phyloP scores from a whole-genome alignment of 805 yeast species.

The Kluyveromyces wickerhamii region DNA sequence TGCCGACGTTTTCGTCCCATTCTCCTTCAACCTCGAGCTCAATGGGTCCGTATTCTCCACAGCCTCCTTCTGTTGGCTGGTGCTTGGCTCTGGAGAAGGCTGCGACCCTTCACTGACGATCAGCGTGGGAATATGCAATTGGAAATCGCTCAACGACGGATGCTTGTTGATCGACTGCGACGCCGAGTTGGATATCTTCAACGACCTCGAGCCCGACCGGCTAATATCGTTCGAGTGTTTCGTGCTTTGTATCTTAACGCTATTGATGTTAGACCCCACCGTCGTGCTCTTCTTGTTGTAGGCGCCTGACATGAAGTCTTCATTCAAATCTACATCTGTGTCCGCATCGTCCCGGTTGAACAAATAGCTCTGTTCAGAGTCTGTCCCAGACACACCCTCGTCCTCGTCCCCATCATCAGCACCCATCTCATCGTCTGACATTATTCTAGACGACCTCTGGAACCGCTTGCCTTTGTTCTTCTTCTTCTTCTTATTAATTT shows the following conservation, averaged over 20 bases:
- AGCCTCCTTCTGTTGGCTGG: not conserved
- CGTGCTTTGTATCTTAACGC: constrained; percentile 1
- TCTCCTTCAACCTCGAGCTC: constrained; percentile 1
- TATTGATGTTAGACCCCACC: not conserved
- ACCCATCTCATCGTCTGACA: not conserved
- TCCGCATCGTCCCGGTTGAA: no score
- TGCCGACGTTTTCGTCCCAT: constrained; percentile 2
- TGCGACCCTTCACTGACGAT: not conserved
- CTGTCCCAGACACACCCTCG: no score
- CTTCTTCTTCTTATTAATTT: not conserved
- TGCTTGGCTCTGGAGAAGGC: not conserved
- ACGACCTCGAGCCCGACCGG: not conserved
- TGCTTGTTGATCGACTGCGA: not conserved
- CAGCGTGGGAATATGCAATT: no score
- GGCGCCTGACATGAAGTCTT: not conserved
- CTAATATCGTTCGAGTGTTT: not conserved
- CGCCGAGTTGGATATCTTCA: not conserved
- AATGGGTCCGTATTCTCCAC: constrained; percentile 2
- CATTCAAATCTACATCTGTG: no score
- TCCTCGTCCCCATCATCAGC: not conserved
- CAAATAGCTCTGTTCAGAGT: no score
- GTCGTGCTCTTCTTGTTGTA: not conserved
- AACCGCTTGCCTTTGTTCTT: not conserved
- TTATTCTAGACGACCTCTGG: not conserved
- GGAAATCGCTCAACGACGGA: not conserved